Base-by-base conservation (phyloP, 2,329 filamentous ascomycete species). In the Alternaria sp. region DNA sequence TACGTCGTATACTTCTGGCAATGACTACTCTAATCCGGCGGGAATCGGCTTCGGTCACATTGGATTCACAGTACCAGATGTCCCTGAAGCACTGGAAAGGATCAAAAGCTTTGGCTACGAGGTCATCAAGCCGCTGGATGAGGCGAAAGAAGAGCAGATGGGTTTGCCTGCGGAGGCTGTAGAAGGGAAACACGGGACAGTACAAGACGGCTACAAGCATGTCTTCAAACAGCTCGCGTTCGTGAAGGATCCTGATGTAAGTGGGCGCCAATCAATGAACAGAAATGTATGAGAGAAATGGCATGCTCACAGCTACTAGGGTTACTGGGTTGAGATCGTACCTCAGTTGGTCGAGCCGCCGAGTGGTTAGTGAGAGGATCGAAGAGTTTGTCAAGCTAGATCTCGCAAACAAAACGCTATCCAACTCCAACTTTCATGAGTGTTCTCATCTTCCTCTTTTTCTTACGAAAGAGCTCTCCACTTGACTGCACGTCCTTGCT, bases 51-150 rank as follows among this genome's bases (percentile, higher is more conserved):
- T 79, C 43, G 76, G 77, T 1, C 77, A 79, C 52, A 60, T 79
- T n/a, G 76, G 77, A 0, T 78, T 79, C 57, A 78, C 74, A 10
- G 74, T 79, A 0, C 76, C 76, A 2, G 65, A 79, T 68, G 76
- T 79, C 1, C 62, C 46, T 8, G 66, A 54, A 12, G 66, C 74
- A 15, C 45, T 78, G 7, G 57, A 72, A 5, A 59, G 73, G 6
- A 66, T 75, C 7, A 61, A 63, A 25, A 53, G 53, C 5, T 73
- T 70, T 60, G 73, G 73, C 2, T 74, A 62, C 21, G 69, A 75
- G 30, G 61, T 77, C 10, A 68, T 73, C 11, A 77, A 77, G 63
- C 73, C 71, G 15, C 47, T 78, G 6, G 72, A 64, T 3, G 72
- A 75, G 49, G 73, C 71, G 13, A 64, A 67, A 11, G 70, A 68